Conservation (phyloP, 345 rosid species). For the Euphorbia pulcherrima region DNA sequence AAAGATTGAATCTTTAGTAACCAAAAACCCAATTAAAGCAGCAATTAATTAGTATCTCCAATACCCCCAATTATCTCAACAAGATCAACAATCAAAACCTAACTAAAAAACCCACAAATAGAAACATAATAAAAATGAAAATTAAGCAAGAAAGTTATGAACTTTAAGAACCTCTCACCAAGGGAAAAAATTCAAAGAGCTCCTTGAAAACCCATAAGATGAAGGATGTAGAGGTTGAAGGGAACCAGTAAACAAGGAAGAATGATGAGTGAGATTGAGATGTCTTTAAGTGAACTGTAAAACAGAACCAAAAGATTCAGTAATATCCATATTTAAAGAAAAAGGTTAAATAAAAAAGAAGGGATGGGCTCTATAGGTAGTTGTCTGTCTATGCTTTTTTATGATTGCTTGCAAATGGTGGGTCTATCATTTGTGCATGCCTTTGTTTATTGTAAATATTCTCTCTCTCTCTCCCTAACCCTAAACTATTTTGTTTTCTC, state of each 20-base stretch:
- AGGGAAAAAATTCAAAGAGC: slow-evolving; percentile 9
- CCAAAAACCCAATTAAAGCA: slow-evolving; percentile 5
- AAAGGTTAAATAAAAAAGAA: slow-evolving; percentile 26
- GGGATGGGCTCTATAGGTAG: slow-evolving; percentile 28
- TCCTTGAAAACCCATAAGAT: slow-evolving; percentile 37
- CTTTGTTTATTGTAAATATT: no score
- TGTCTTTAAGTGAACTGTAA: slow-evolving; percentile 23
- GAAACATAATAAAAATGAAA: not conserved
- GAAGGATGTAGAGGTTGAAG: slow-evolving; percentile 59
- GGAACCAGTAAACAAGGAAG: slow-evolving; percentile 46
- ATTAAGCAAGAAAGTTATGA: slow-evolving; percentile 13
- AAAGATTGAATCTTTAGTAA: not conserved
- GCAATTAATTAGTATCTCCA: slow-evolving; percentile 1
- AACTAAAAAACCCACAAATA: slow-evolving; percentile 8
- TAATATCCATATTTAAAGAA: no score
- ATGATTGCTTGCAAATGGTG: slow-evolving; percentile 37
- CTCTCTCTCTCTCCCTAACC: slow-evolving; percentile 16
- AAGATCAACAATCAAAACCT: slow-evolving; percentile 14
- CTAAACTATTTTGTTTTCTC: no score
- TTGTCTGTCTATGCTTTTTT: slow-evolving; percentile 41
- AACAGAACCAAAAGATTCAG: not conserved
- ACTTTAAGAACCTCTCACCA: slow-evolving; percentile 36
- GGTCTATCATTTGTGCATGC: slow-evolving; percentile 22
- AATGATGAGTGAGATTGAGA: slow-evolving; percentile 22
- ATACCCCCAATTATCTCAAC: not conserved